A percentile compares a stretch with the other conserved stretches of the same genome.
These are phyloP conservation scores for Conticribra weissflogii DNA, from an alignment of 108 stramenopile genomes.

Conservation along the genomic window DNA sequence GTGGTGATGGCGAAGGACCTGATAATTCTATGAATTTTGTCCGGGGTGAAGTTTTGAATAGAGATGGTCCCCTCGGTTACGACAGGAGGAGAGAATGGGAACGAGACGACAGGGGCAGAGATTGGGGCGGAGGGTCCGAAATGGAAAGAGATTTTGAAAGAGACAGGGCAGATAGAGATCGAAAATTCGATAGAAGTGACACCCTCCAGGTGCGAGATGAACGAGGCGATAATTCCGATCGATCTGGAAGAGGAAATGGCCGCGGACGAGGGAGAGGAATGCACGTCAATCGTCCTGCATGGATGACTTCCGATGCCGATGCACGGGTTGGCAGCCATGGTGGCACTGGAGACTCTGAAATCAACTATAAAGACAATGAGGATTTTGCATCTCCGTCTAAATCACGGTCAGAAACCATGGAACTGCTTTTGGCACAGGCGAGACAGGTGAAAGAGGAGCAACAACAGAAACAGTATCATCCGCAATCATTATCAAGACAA, in stretches of 20 bases:
- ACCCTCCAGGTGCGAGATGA: too few species aligned
- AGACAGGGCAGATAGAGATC: too few species aligned
- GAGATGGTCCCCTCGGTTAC: neutral
- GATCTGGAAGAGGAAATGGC: neutral
- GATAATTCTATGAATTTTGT: constrained; percentile 16
- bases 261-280: constrained; percentile 16
- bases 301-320: constrained; percentile 20
- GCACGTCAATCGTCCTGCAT: constrained; percentile 31
- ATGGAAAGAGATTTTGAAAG: too few species aligned
- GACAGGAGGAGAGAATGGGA: neutral
- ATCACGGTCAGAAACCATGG: constrained; percentile 25
- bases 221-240: too few species aligned
- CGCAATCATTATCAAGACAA: neutral
- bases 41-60: constrained; percentile 18
- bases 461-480: neutral
- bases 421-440: constrained; percentile 40
- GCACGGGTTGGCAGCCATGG: constrained; percentile 1
- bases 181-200: too few species aligned
- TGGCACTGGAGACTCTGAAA: neutral
- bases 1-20: neutral
- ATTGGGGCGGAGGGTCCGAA: too few species aligned
- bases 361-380: neutral
- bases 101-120: too few species aligned
- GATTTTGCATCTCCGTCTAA: too few species aligned
- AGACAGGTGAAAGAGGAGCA: constrained; percentile 35